phyloP scores from a whole-genome alignment of 768 basidiomycete species.

The Multifurca ochricompacta region DNA sequence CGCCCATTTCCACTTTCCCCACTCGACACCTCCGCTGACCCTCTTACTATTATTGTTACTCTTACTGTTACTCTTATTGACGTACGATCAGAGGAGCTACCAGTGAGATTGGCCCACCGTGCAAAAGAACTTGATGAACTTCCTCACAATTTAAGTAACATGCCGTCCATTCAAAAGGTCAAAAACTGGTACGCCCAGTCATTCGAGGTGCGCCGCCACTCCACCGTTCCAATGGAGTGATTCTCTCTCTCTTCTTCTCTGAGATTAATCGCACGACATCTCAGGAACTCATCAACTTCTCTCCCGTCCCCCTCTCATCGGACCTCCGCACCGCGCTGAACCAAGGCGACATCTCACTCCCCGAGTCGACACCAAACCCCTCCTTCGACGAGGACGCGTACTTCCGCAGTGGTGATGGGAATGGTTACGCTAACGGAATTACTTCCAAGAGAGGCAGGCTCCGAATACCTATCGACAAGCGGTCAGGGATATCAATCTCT shows the following conservation, averaged over 20 bases:
- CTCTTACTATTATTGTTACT: too few species aligned
- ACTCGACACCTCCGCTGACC: neutral
- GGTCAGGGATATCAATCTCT: slow-evolving; percentile 42
- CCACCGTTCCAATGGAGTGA: neutral
- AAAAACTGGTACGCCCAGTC: slow-evolving; percentile 99
- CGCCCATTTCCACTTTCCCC: neutral
- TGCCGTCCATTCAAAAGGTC: slow-evolving; percentile 90
- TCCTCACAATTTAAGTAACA: slow-evolving; percentile 82
- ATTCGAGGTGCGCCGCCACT: slow-evolving; percentile 65
- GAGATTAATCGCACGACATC: neutral
- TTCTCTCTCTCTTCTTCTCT: slow-evolving; percentile 13
- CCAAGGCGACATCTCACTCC: slow-evolving; percentile 44
- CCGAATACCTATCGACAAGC: slow-evolving; percentile 76
- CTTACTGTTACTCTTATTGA: too few species aligned
- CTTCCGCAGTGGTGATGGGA: slow-evolving; percentile 30
- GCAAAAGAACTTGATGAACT: slow-evolving; percentile 94
- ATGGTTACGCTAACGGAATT: slow-evolving; percentile 31
- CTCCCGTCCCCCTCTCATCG: slow-evolving; percentile 60
- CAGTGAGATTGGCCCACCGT: slow-evolving; percentile 89
- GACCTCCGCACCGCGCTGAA: slow-evolving; percentile 59
- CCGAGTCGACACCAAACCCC: slow-evolving; percentile 76
- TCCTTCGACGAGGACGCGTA: slow-evolving; percentile 35
- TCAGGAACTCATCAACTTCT: slow-evolving; percentile 87
- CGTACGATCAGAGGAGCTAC: slow-evolving; percentile 76
- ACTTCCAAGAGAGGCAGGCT: slow-evolving; percentile 41